Percentiles rank a stretch among this genome's conserved stretches.
phyloP scores from a whole-genome alignment of 2,329 filamentous ascomycete genomes.

The Chrysoporthe austroafricana region DNA sequence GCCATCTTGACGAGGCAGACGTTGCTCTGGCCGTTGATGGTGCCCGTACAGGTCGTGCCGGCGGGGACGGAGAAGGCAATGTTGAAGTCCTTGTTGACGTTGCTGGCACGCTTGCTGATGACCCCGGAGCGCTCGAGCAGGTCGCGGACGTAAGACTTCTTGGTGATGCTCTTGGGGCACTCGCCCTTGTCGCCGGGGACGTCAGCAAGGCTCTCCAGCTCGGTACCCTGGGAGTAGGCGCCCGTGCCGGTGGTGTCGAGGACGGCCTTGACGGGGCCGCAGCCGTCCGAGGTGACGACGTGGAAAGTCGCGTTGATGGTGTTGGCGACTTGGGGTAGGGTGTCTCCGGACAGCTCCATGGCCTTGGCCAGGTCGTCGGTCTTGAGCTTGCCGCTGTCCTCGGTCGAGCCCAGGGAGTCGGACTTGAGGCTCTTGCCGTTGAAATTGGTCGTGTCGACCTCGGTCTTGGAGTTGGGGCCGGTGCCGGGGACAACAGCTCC shows the following conservation, averaged over 20 bases:
- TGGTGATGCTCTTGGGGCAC: constrained; percentile 26
- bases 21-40: constrained; percentile 38
- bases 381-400: constrained; percentile 30
- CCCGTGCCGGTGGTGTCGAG: constrained; percentile 32
- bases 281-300: constrained; percentile 32
- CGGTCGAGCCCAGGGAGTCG: constrained; percentile 32
- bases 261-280: constrained; percentile 30
- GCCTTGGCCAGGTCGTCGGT: constrained; percentile 18
- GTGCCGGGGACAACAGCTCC: constrained; percentile 46
- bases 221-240: constrained; percentile 29
- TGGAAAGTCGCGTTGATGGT: constrained; percentile 31
- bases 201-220: constrained; percentile 28
- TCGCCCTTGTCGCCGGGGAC: constrained; percentile 30
- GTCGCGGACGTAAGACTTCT: constrained; percentile 24
- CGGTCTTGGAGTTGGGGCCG: constrained; percentile 41
- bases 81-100: constrained; percentile 33
- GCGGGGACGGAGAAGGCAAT: constrained; percentile 36
- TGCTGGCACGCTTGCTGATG: constrained; percentile 30
- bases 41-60: constrained; percentile 43
- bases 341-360: constrained; percentile 31
- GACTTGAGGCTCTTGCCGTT: constrained; percentile 25
- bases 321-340: constrained; percentile 31
- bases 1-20: constrained; percentile 50
- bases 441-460: constrained; percentile 29
- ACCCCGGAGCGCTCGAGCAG: constrained; percentile 28